Evolutionary conservation across 2,329 filamentous ascomycete species (phyloP).

Genomic region (Blastomyces percursus): DNA sequence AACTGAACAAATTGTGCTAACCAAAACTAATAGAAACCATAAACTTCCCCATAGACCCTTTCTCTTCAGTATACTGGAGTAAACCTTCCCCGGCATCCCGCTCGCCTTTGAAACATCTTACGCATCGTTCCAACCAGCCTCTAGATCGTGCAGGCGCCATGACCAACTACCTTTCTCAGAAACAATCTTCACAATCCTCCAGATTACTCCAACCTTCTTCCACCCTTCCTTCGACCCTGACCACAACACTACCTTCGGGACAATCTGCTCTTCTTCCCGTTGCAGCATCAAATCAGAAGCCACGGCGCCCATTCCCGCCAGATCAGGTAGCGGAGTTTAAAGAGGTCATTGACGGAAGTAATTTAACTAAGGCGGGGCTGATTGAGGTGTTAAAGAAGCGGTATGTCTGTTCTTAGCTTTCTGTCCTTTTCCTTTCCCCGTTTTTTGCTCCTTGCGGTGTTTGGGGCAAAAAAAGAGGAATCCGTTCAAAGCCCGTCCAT

Average conservation of each 20-base stretch:
- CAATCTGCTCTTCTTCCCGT: not conserved
- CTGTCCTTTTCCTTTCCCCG: not conserved
- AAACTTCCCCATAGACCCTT: slow-evolving; percentile 64
- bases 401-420: slow-evolving; percentile 25
- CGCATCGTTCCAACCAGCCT: slow-evolving; percentile 14
- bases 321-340: slow-evolving; percentile 59
- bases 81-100: slow-evolving; percentile 22
- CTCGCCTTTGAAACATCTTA: slow-evolving; percentile 13
- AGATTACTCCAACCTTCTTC: slow-evolving; percentile 17
- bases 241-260: not conserved
- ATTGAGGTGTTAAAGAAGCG: slow-evolving; percentile 64
- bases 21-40: slow-evolving; percentile 27
- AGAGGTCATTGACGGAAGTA: slow-evolving; percentile 55
- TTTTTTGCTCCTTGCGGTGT: too few species aligned
- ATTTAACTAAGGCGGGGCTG: slow-evolving; percentile 63
- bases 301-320: slow-evolving; percentile 41
- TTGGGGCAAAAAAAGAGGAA: not conserved
- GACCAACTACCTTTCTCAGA: not conserved
- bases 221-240: slow-evolving; percentile 10
- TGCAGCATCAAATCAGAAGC: not conserved
- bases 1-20: not conserved
- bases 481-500: too few species aligned
- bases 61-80: slow-evolving; percentile 70
- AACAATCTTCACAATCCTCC: not conserved
- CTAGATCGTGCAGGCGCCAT: slow-evolving; percentile 7